Percentiles rank a stretch among this genome's conserved stretches.
These are phyloP conservation scores for Moniliella sp. DNA, from an alignment of 1,284 basidiomycete genomes.

Conservation along the genomic window DNA sequence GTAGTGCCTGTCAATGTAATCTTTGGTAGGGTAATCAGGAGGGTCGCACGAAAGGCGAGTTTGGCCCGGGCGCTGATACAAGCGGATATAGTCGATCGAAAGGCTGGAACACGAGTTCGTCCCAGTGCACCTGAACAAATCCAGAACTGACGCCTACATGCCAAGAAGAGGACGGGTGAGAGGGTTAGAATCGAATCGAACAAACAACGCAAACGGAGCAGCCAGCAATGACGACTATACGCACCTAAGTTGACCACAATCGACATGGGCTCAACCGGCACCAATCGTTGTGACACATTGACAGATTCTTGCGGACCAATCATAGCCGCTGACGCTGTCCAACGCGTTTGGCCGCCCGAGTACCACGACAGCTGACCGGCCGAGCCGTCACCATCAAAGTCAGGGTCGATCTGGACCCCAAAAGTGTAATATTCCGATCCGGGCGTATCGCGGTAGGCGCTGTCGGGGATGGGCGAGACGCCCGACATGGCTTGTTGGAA, in stretches of 20 bases:
- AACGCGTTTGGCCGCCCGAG: slow-evolving; percentile 5
- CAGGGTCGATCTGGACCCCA: slow-evolving; percentile 5
- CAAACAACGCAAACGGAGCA: too few species aligned
- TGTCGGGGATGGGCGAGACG: slow-evolving; percentile 3
- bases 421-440: slow-evolving; percentile 3
- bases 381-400: slow-evolving; percentile 3
- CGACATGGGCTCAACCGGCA: too few species aligned
- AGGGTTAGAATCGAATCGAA: too few species aligned
- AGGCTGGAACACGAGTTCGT: slow-evolving; percentile 8
- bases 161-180: too few species aligned
- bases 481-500: slow-evolving; percentile 4
- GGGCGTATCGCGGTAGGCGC: slow-evolving; percentile 2
- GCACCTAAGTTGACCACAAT: too few species aligned
- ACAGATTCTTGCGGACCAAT: too few species aligned
- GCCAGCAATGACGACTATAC: too few species aligned
- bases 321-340: too few species aligned
- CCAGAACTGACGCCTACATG: too few species aligned
- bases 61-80: too few species aligned
- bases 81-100: slow-evolving; percentile 9
- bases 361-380: slow-evolving; percentile 8
- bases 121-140: slow-evolving; percentile 8
- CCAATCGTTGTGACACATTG: too few species aligned
- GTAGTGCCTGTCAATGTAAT: slow-evolving; percentile 24
- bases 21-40: slow-evolving; percentile 17
- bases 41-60: too few species aligned